A percentile compares a stretch with the other conserved stretches of the same genome.
Evolutionary conservation across 2,329 filamentous ascomycete genomes (phyloP).

Genomic region (Diaporthe sp.): DNA sequence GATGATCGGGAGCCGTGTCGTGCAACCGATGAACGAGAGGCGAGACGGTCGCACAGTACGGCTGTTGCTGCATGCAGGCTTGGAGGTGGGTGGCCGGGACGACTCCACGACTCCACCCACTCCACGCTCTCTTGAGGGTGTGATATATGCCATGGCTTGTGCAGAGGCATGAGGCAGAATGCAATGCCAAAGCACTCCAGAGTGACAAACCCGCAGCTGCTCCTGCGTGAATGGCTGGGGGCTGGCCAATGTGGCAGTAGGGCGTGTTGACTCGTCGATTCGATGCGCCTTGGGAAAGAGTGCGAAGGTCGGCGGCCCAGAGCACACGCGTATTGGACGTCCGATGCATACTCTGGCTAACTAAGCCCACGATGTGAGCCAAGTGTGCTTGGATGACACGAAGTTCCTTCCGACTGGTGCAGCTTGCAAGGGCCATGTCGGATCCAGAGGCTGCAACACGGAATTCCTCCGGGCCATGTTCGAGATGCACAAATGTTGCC

Average conservation of each 20-base stretch:
- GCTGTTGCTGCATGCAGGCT: slow-evolving; percentile 20
- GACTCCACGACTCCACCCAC: not conserved
- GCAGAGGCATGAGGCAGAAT: slow-evolving; percentile 5
- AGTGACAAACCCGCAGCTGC: slow-evolving; percentile 20
- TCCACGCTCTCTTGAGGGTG: not conserved
- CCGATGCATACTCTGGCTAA: not conserved
- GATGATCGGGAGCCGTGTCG: slow-evolving; percentile 12
- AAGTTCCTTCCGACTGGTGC: slow-evolving; percentile 18
- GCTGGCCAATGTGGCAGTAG: not conserved
- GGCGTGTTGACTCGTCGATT: slow-evolving; percentile 17
- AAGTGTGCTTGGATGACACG: slow-evolving; percentile 22
- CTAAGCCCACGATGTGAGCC: slow-evolving; percentile 6
- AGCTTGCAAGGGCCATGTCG: slow-evolving; percentile 15
- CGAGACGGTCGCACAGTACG: not conserved
- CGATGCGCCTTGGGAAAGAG: not conserved
- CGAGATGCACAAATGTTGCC: not conserved
- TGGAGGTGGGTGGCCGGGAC: not conserved
- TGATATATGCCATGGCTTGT: slow-evolving; percentile 10
- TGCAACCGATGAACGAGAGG: not conserved
- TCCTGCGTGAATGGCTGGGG: not conserved
- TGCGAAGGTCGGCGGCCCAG: not conserved
- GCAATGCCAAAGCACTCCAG: slow-evolving; percentile 22
- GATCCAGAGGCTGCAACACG: not conserved
- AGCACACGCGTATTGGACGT: slow-evolving; percentile 8
- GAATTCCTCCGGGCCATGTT: not conserved